Percentiles rank a stretch among this genome's conserved stretches.
phyloP scores from a whole-genome alignment of 2,329 filamentous ascomycete species.

The Pseudocercospora cruenta region DNA sequence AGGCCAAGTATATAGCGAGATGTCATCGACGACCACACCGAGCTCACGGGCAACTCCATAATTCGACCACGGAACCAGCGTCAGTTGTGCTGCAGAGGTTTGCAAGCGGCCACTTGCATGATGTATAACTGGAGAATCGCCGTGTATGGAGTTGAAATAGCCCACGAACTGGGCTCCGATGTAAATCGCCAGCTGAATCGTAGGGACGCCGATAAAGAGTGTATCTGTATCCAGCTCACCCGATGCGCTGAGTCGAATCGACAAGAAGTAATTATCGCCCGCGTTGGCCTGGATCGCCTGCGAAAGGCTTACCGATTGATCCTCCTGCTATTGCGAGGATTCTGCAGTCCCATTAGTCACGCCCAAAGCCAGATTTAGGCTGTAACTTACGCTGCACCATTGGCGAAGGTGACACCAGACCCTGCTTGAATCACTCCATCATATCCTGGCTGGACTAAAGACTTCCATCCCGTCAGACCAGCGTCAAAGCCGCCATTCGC shows the following conservation, averaged over 20 bases:
- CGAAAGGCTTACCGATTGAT: not conserved
- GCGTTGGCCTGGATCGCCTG: not conserved
- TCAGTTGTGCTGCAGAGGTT: not conserved
- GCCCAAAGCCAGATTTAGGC: not conserved
- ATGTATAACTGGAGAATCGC: not conserved
- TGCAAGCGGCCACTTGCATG: not conserved
- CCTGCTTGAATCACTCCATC: not conserved
- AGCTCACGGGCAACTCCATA: not conserved
- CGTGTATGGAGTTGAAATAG: not conserved
- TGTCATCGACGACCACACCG: not conserved
- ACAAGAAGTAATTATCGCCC: not conserved
- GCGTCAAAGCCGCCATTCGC: not conserved
- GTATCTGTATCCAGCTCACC: not conserved
- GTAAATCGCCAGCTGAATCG: not conserved
- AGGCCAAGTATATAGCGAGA: not conserved
- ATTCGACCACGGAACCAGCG: not conserved
- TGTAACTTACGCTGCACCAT: not conserved
- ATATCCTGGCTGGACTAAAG: not conserved
- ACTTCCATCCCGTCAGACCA: not conserved
- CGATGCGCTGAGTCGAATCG: not conserved
- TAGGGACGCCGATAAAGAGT: not conserved
- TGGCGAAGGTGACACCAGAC: not conserved
- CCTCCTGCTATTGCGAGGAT: not conserved
- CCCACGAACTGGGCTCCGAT: not conserved
- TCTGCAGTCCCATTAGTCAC: not conserved